Evolutionary conservation across 495 filamentous ascomycete genomes (phyloP).

Genomic region (Sphaerosporella brunnea): DNA sequence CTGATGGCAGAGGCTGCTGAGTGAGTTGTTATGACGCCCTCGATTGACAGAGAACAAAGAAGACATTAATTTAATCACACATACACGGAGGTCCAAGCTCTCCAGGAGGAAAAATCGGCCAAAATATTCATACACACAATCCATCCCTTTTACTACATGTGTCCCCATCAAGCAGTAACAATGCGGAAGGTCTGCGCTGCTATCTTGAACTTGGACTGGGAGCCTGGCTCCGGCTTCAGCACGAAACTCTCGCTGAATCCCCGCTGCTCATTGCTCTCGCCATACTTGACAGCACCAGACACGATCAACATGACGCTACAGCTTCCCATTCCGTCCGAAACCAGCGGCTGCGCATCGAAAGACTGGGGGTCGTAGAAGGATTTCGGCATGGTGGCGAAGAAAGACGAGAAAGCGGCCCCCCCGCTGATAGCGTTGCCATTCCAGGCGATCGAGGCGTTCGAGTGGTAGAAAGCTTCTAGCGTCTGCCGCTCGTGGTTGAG

Average conservation of each 20-base stretch:
- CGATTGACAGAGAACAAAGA: too few relatives aligned
- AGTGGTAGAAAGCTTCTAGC: conserved; percentile 42
- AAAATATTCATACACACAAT: neutral
- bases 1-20: too few relatives aligned
- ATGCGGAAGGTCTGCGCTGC: neutral
- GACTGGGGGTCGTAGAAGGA: conserved; percentile 44
- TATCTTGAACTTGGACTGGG: neutral
- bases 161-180: neutral
- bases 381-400: conserved; percentile 45
- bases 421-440: conserved; percentile 45
- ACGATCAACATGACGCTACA: conserved; percentile 43
- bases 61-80: too few relatives aligned
- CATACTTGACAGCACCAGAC: conserved; percentile 43
- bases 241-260: conserved; percentile 54
- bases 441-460: conserved; percentile 39
- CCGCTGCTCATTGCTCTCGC: conserved; percentile 32
- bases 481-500: conserved; percentile 36
- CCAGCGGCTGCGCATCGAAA: conserved; percentile 50
- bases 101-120: too few relatives aligned
- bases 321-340: conserved; percentile 28
- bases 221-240: conserved; percentile 20
- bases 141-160: neutral
- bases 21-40: too few relatives aligned
- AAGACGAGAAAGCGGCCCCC: conserved; percentile 38
- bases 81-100: too few relatives aligned